These are phyloP conservation scores for Macroventuria anomochaeta DNA, from an alignment of 2,329 filamentous ascomycete genomes.

Conservation along the genomic window DNA sequence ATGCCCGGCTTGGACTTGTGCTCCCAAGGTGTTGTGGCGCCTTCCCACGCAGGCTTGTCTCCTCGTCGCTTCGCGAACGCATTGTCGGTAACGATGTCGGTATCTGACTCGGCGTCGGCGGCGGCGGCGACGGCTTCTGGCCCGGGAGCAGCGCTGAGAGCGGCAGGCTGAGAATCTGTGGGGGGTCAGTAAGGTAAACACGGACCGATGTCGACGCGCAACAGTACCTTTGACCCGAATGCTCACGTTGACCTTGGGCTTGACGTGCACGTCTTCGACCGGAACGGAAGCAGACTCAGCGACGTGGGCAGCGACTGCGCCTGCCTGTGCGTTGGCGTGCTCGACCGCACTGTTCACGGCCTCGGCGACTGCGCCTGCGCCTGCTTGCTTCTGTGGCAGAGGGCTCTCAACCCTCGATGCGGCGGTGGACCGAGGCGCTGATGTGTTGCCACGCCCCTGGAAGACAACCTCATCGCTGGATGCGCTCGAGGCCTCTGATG, in stretches of 20 bases:
- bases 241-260: slow-evolving; percentile 14
- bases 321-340: slow-evolving; percentile 1
- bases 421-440: slow-evolving; percentile 8
- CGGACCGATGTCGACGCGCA: no score
- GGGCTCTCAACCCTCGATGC: slow-evolving; percentile 12
- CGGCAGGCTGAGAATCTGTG: slow-evolving; percentile 4
- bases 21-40: slow-evolving; percentile 38
- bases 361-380: neutral
- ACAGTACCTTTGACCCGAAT: slow-evolving; percentile 17
- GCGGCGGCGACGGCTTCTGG: slow-evolving; percentile 5
- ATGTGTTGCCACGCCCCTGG: slow-evolving; percentile 34
- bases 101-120: slow-evolving; percentile 27
- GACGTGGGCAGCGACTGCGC: slow-evolving; percentile 1
- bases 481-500: slow-evolving; percentile 30
- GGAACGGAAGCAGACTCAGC: slow-evolving; percentile 7
- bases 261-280: slow-evolving; percentile 6
- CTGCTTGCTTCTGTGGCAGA: slow-evolving; percentile 1
- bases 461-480: slow-evolving; percentile 67
- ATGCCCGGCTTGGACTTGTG: slow-evolving; percentile 46
- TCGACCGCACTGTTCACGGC: neutral
- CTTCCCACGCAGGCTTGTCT: slow-evolving; percentile 41
- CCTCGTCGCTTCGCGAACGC: slow-evolving; percentile 35
- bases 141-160: neutral
- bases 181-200: neutral
- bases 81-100: slow-evolving; percentile 30